Evolutionary conservation across 306 rosid species (phyloP), one percentile per base, ranked within the genome.

Genomic region (Bauhinia variegata): DNA sequence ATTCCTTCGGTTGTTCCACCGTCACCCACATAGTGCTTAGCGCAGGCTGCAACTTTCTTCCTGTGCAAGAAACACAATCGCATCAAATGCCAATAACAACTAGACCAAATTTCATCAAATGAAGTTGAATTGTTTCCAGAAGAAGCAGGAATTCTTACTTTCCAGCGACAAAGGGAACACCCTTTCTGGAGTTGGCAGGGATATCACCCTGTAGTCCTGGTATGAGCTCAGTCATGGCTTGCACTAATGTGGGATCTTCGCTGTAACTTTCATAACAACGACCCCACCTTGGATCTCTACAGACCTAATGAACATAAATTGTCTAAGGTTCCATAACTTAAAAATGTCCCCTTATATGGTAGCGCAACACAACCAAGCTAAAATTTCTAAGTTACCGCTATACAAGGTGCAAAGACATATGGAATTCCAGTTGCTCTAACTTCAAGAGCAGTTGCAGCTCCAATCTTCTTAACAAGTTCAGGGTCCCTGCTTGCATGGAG

Each of bases 201-300:
- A 80, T 54, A 4, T 80, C 78, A 18, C 84, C 84, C 55, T 80
- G 84, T 54, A 80, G 64, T 7, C 84, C 81, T 8, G 54, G 30
- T 17, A 80, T 67, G 11, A 75, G 71, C 56, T 80, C 59, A 4
- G 75, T 66, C 84, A 80, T 71, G 46, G 60, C 71, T 75, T 41
- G 75, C 30, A 75, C 78, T 38, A 75, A 38, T 7, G 59, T 70
- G 10, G 46, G 72, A 51, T 36, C 41, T 36, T 36, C 41, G 9
- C 41, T 36, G 41, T 36, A 36, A 6, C 41, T 36, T 8, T 36
- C 75, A 76, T 44, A 75, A 71, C 80, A 80, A 6, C 80, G 71
- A 28, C 80, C 84, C 84, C 80, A 80, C 52, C 84, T 75, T 49
- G 84, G 84, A 71, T 80, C 84, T 62, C 78, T 60, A 33, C 84